Evolutionary conservation across 768 basidiomycete genomes (phyloP).

Genomic region (Psilocybe tampanensis): DNA sequence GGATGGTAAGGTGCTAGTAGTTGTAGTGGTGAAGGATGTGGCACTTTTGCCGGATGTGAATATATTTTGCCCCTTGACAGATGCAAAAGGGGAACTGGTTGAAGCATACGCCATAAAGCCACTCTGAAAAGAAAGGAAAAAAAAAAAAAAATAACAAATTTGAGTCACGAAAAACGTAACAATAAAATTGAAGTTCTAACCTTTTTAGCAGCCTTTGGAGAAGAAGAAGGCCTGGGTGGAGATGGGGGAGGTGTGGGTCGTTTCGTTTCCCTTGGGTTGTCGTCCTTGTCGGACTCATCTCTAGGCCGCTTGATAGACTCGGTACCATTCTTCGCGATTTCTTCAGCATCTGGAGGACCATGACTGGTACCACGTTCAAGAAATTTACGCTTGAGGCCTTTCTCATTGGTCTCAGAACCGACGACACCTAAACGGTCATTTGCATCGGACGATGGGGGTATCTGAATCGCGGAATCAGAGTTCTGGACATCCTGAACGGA

Average conservation of each 20-base stretch:
- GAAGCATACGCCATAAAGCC: conserved; percentile 86
- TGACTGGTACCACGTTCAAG: conserved; percentile 68
- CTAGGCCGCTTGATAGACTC: conserved; percentile 60
- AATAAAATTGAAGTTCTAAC: conserved; percentile 38
- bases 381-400: conserved; percentile 71
- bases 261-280: conserved; percentile 61
- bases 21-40: conserved; percentile 27
- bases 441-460: conserved; percentile 16
- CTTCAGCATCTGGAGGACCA: conserved; percentile 45
- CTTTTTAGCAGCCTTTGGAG: conserved; percentile 39
- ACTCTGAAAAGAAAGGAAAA: conserved; percentile 38
- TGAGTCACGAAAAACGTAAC: conserved; percentile 2
- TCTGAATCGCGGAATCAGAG: conserved; percentile 20
- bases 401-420: conserved; percentile 56
- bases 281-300: conserved; percentile 64
- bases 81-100: conserved; percentile 70
- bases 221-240: conserved; percentile 35
- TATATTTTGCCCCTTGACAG: conserved; percentile 68
- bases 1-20: conserved; percentile 21
- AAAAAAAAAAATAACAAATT: conserved; percentile 7
- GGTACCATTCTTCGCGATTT: conserved; percentile 22
- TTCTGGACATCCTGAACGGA: conserved; percentile 21
- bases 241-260: conserved; percentile 74
- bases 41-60: conserved; percentile 45
- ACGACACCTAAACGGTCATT: conserved; percentile 32